Evolutionary conservation across 73 alveolate species (phyloP).

Genomic region (Paramecium bursaria): DNA sequence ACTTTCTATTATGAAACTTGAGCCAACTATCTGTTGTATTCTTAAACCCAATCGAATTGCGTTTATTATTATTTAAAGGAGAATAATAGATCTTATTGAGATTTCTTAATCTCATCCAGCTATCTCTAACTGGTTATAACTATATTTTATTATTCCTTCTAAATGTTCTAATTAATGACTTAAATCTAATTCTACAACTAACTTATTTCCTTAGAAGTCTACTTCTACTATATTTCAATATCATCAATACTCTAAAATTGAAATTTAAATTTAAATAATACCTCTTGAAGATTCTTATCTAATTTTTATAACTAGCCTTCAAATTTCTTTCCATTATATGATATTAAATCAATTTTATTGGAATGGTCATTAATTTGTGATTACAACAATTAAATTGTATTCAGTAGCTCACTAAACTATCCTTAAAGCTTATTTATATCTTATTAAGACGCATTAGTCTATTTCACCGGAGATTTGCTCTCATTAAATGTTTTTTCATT

Average conservation of each 20-base stretch:
- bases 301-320: no score
- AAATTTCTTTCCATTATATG: not conserved
- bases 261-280: not conserved
- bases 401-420: constrained; percentile 6
- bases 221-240: no score
- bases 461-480: not conserved
- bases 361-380: not conserved
- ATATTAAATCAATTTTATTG: not conserved
- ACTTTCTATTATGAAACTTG: constrained; percentile 17
- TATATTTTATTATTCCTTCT: not conserved
- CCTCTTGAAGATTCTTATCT: no score
- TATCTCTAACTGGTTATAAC: constrained; percentile 13
- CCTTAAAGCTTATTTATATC: constrained; percentile 3
- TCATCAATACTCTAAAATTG: constrained; percentile 39
- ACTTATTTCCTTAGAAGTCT: constrained; percentile 39
- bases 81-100: constrained; percentile 25
- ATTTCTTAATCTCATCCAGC: constrained; percentile 19
- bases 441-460: not conserved
- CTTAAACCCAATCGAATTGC: constrained; percentile 19
- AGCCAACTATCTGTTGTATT: constrained; percentile 6
- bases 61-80: constrained; percentile 20
- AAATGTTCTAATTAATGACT: not conserved
- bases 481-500: constrained; percentile 8
- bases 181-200: constrained; percentile 24
- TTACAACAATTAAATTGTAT: not conserved